Base-by-base conservation (phyloP, 1,139 yeast genomes). In the Geotrichum candidum region DNA sequence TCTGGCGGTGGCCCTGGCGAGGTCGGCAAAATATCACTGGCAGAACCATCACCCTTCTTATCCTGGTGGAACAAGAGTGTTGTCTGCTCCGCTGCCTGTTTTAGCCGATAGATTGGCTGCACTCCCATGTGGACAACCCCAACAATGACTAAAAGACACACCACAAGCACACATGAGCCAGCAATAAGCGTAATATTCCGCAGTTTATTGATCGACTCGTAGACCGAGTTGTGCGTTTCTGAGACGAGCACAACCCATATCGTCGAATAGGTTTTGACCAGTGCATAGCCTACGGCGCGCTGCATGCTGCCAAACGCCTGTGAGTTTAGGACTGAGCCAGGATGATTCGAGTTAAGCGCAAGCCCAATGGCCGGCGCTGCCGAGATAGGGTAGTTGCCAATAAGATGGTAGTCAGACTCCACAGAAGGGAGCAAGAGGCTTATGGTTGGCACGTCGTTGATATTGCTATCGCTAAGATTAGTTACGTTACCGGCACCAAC, bases 101-200 rank as follows among this genome's bases (percentile, higher is more conserved):
- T 90, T 53, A 92, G 80, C 64, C 86, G 81, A 54, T 90, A 83
- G 60, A 94, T 88, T 0, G 99, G 97, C 64, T 88, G 76, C 3
- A 91, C 94, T 51, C 94, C 92, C 79, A 85, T 86, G 61, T 90
- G 90, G 0, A 97, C 92, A 62, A 90, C 75, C 1, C 96, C 91
- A 72, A 91, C 83, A 0, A 96, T 89, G 22, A 88, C 73, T 1
- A 90, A 66, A 66, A 90, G 82, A 77, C 91, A 84, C 65, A 88
- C 83, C 0, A 79, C 90, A 1, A 96, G 92, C 41, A 90, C 84
- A 0, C 91, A 96, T 52, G 90, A 77, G 27, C 89, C 90, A 1
- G 89, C 86, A 1, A 95, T 96, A 57, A 87, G 82, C 63, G 90
- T 86, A 59, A 90, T 87, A 65, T 84, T 84, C 3, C 87, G 80